Evolutionary conservation across 2,329 filamentous ascomycete genomes (phyloP), one percentile per base, ranked within the genome.

Genomic region (Curvularia sp.): DNA sequence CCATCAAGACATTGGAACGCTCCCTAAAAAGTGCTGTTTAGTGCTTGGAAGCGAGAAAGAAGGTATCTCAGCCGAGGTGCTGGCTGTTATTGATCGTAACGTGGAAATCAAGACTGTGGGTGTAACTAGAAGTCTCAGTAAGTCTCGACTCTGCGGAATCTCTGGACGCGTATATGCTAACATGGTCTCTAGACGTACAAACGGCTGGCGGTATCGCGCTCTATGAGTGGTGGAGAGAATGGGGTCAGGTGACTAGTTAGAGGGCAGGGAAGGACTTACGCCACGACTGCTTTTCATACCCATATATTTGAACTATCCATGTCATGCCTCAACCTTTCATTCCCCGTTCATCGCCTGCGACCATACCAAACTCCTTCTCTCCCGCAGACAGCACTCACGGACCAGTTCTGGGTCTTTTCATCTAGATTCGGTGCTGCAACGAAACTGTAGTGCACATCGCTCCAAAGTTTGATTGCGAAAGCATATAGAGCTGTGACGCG

Each of bases 291-390:
- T 43, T 52, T 53, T 26, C 48, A 47, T 0, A 52, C 15, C 24
- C 39, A 44, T 35, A 53, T 15, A 55, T 28, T 31, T 20, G 20
- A 9, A 28, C 49, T 49, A 22, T 68, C 67, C 12, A 48, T 65
- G 70, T n/a, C 15, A 30, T 58, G 54, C 51, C 66, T 72, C 48
- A 73, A 53, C 2, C 68, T 18, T 76, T 70, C 28, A 71, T 72
- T 7, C 79, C 79, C 78, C 77, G 80, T 75, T 94, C 91, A 60
- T 89, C 86, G 24, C 10, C 18, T 15, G 22, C 15, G 22, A 15
- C 90, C 53, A 92, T 88, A 54, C 91, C 91, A n/a, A 82, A 86
- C 78, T 91, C 84, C 77, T 93, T 93, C 81, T 84, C 91, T 0
- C 91, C 91, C 48, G 89, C 88, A 68, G 92, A 92, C 38, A 77